A percentile compares a stretch with the other conserved stretches of the same genome.
These are phyloP conservation scores for Kuraishia floccosa DNA, from an alignment of 805 yeast genomes.

Conservation along the genomic window DNA sequence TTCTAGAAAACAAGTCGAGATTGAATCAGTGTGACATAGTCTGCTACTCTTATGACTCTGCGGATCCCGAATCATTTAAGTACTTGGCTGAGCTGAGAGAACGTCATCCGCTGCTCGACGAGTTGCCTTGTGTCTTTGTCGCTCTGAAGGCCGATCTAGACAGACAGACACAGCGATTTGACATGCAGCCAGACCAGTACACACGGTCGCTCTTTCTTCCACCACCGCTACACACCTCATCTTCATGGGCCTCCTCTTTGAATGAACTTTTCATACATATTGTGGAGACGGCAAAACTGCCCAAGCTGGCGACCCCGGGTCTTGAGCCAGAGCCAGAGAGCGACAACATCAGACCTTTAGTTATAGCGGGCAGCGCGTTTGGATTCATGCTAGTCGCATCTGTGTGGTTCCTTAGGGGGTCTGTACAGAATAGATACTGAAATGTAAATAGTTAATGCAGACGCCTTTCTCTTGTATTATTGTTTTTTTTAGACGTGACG, in stretches of 20 bases:
- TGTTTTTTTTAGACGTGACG: too few species aligned
- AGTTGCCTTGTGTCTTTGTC: conserved; percentile 75
- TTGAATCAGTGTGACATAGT: conserved; percentile 84
- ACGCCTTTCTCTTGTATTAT: too few species aligned
- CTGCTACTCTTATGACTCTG: conserved; percentile 85
- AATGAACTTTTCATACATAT: conserved; percentile 78
- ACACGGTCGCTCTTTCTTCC: conserved; percentile 54
- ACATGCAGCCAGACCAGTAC: conserved; percentile 78
- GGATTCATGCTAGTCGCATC: conserved; percentile 55
- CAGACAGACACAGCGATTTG: conserved; percentile 86
- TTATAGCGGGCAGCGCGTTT: conserved; percentile 60
- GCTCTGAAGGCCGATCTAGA: conserved; percentile 94
- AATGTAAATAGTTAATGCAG: too few species aligned
- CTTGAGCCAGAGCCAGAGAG: conserved; percentile 52
- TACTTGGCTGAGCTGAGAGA: conserved; percentile 62
- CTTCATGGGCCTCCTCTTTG: conserved; percentile 80
- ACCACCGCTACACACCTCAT: conserved; percentile 85
- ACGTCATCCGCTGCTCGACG: conserved; percentile 43
- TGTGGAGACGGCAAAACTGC: conserved; percentile 79
- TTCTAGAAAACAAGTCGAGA: conserved; percentile 56
- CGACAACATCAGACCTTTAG: conserved; percentile 37
- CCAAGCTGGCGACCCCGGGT: conserved; percentile 70
- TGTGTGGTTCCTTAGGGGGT: conserved; percentile 53
- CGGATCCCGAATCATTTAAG: conserved; percentile 92
- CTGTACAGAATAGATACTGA: conserved; percentile 14